These are phyloP conservation scores for Anthostomella pinea DNA, from an alignment of 2,329 filamentous ascomycete species.

Conservation along the genomic window DNA sequence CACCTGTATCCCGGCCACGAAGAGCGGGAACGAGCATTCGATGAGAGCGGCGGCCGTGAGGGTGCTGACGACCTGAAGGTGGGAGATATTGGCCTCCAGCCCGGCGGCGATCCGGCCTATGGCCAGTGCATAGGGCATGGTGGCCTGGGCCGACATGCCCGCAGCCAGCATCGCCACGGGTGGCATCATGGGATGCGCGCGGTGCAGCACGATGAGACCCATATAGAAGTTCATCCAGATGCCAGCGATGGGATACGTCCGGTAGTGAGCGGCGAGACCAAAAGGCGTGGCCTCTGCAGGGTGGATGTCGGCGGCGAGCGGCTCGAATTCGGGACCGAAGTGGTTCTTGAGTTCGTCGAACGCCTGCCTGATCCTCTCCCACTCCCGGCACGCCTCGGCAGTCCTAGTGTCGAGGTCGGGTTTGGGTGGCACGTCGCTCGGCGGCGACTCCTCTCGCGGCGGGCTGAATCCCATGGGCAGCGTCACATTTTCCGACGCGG, in stretches of 20 bases:
- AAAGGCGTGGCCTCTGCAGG: constrained; percentile 70
- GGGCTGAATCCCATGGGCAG: constrained; percentile 55
- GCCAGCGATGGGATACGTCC: constrained; percentile 81
- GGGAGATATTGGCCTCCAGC: constrained; percentile 53
- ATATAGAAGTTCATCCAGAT: constrained; percentile 88
- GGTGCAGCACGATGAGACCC: constrained; percentile 76
- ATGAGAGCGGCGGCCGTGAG: constrained; percentile 77
- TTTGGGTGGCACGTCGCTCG: constrained; percentile 35
- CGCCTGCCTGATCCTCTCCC: constrained; percentile 69
- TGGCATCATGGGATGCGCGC: constrained; percentile 85
- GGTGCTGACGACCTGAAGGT: constrained; percentile 64
- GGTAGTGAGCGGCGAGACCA: constrained; percentile 75
- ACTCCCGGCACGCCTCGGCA: constrained; percentile 70
- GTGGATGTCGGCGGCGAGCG: constrained; percentile 66
- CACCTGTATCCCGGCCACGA: constrained; percentile 79
- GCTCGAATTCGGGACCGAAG: constrained; percentile 73
- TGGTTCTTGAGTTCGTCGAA: constrained; percentile 65
- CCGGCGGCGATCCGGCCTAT: constrained; percentile 81
- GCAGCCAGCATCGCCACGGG: constrained; percentile 86
- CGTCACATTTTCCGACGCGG: constrained; percentile 47
- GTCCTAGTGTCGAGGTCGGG: constrained; percentile 63
- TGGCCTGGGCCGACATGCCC: constrained; percentile 70
- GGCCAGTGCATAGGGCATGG: constrained; percentile 66
- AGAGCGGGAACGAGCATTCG: constrained; percentile 77
- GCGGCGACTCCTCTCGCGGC: constrained; percentile 41